Evolutionary conservation across 345 rosid species (phyloP).

Genomic region (Citrus hindsii): DNA sequence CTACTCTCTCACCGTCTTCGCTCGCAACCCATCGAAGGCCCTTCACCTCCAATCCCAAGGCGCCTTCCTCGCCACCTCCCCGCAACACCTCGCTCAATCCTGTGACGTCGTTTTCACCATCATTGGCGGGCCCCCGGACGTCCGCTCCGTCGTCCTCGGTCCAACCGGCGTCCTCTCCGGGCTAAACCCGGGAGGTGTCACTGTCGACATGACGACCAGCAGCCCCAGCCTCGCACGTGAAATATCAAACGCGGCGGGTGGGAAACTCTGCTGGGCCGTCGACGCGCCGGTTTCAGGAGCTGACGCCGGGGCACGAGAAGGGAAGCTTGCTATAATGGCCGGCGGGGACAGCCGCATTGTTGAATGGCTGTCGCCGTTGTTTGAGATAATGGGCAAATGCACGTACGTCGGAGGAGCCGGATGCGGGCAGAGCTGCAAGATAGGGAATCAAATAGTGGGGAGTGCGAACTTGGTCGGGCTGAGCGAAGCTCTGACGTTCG

Average conservation of each 20-base stretch:
- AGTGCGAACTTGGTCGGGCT: constrained; percentile 70
- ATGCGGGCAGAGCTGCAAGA: constrained; percentile 74
- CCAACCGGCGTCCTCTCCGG: constrained; percentile 49
- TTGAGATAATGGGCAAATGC: constrained; percentile 49
- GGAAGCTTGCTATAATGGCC: constrained; percentile 57
- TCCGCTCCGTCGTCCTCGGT: constrained; percentile 56
- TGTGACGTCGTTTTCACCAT: constrained; percentile 77
- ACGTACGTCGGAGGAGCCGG: constrained; percentile 74
- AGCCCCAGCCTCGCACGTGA: constrained; percentile 60
- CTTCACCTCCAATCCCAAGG: constrained; percentile 55
- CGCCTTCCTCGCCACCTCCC: constrained; percentile 45
- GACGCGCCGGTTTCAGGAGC: constrained; percentile 84
- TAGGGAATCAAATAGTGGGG: constrained; percentile 70
- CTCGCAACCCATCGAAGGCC: constrained; percentile 62
- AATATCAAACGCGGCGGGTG: constrained; percentile 43
- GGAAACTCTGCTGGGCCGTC: constrained; percentile 53
- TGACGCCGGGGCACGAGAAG: constrained; percentile 70
- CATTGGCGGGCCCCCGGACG: constrained; percentile 75
- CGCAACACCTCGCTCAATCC: constrained; percentile 38
- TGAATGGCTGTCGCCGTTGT: constrained; percentile 58
- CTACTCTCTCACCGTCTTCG: constrained; percentile 56
- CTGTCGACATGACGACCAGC: constrained; percentile 71
- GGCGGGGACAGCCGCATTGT: constrained; percentile 61
- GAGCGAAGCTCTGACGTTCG: constrained; percentile 75
- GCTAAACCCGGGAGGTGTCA: constrained; percentile 54